Base-by-base conservation (phyloP, 1,284 basidiomycete species). In the Naganishia liquefaciens region DNA sequence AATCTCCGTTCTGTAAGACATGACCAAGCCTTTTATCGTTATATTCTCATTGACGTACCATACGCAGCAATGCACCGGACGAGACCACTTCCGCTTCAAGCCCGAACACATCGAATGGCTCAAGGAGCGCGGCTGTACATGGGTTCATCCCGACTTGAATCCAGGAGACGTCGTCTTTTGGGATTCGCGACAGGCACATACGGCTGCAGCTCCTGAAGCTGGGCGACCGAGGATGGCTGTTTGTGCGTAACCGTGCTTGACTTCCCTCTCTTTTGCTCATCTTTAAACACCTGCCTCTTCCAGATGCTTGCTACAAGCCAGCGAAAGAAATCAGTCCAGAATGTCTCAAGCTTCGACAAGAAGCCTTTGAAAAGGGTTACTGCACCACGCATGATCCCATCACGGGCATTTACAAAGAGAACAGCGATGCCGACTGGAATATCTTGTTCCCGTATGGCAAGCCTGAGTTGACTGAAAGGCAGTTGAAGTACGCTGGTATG, bases 111-210 rank as follows among this genome's bases (percentile, higher is more conserved):
- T 30, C 63, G 57, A 70, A 44, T 76, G 75, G 75, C 71, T 73
- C 62, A 60, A 62, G n/a, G 66, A 67, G 5, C 66, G 69, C 17
- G 75, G 74, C 2, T 73, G 70, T 61, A 68, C 71, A 55, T 71
- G 70, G 68, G 65, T 71, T 23, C 74, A 75, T 49, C 71, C 73
- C 4, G 64, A 68, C 49, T 60, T 71, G 15, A 65, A 71, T 11
- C 73, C 74, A 0, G 75, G 75, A 17, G 75, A 76, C 62, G 65
- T 75, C 23, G 57, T 75, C 39, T 63, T 72, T 37, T 72, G 71
- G 71, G 71, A 72, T 40, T 67, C 66, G 7, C 62, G 71, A 51
- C 55, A 60, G n/a, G 61, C 47, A 3, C 71, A 72, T 51, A 68
- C 67, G 43, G 71, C 68, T 17, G 70, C 67, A 2, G 62, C 67